Base-by-base conservation (phyloP, 495 filamentous ascomycete species). In the Podospora sp. region DNA sequence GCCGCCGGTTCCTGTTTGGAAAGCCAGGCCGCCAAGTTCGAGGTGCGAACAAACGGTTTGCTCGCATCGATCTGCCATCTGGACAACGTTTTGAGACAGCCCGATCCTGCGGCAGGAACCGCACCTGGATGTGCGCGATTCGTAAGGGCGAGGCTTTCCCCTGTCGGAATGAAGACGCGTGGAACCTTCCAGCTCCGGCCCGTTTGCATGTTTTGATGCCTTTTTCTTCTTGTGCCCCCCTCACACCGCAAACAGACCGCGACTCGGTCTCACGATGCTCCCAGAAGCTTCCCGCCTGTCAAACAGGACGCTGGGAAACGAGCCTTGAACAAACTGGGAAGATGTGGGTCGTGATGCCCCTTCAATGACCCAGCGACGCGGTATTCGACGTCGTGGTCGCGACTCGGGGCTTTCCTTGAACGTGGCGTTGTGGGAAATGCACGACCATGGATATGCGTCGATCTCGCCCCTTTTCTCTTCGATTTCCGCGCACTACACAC, bases 381-480 rank as follows among this genome's bases (percentile, higher is more conserved):
- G 56, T 27, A 53, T 27, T 52, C 25, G 26, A 36, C 29, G 40
- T 46, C 11, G 40, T 46, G 40, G 63, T 26, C 49, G 61, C 46
- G 40, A 65, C 35, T 26, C 65, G 40, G 57, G 35, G 50, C 35
- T 57, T 67, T 55, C 60, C 55, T 25, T 56, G n/a, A 27, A 16
- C 56, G 56, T 59, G 49, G 65, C 27, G 59, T 55, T 46, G 58
- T 62, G 59, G 29, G 58, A 62, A 67, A 67, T 46, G 49, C 57
- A 36, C 50, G 36, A 61, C 65, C 65, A 40, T 55, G 49, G 58
- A 27, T 62, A 25, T 26, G 50, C 59, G 65, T 27, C 65, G 59
- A 67, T 62, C 65, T 55, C 49, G 22, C 35, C 58, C 46, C 29
- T 56, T 61, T 61, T 53, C 50, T 26, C 25, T 52, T 55, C 56